These are phyloP conservation scores for Monosporascus sp. DNA, from an alignment of 2,329 filamentous ascomycete genomes.

Conservation along the genomic window DNA sequence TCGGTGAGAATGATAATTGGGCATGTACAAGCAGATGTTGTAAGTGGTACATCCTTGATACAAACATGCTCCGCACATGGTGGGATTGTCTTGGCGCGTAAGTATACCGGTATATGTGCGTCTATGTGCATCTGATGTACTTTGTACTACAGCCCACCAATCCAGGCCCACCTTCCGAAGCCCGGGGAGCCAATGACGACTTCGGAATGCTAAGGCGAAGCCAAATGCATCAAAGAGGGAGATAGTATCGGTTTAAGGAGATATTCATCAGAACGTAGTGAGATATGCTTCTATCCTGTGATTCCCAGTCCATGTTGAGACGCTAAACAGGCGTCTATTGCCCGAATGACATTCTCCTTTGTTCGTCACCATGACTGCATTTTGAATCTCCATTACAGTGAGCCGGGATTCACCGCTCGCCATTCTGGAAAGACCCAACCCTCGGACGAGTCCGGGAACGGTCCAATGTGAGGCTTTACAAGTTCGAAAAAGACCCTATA, in stretches of 20 bases:
- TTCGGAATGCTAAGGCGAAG: neutral
- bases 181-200: too few species aligned
- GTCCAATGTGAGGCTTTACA: constrained; percentile 43
- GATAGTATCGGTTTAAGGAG: neutral
- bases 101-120: too few species aligned
- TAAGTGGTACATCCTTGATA: too few species aligned
- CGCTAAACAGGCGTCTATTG: too few species aligned
- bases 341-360: too few species aligned
- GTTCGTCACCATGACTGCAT: too few species aligned
- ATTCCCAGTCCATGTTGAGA: neutral
- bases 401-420: constrained; percentile 23
- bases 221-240: neutral
- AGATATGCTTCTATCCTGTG: neutral
- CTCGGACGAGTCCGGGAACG: constrained; percentile 26
- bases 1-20: neutral
- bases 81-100: too few species aligned
- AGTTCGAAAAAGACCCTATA: constrained; percentile 49
- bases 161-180: too few species aligned
- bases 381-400: constrained; percentile 7
- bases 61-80: too few species aligned
- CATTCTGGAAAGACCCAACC: constrained; percentile 46
- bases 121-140: too few species aligned
- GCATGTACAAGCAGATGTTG: neutral
- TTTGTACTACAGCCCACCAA: too few species aligned
- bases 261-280: neutral